Conservation (phyloP, 371 early-diverging fungal species). For the Mucor indicus region DNA sequence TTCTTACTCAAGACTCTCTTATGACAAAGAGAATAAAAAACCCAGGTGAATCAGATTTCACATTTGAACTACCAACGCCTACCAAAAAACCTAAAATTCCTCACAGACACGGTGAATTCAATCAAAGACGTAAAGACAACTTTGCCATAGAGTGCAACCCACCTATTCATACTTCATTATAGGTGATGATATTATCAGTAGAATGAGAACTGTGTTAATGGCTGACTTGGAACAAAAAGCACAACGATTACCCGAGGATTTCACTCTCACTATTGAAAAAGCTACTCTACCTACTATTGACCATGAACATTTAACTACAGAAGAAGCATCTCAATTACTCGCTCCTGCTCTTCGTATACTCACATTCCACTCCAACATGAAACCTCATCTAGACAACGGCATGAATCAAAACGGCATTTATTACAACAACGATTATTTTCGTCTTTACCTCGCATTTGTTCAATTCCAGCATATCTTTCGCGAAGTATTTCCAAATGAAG, state of each 20-base stretch:
- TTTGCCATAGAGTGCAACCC: not conserved
- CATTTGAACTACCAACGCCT: slow-evolving; percentile 25
- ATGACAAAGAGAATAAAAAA: too few relatives aligned
- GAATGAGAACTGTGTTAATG: slow-evolving; percentile 36
- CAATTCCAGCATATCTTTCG: slow-evolving; percentile 40
- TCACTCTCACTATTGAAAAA: slow-evolving; percentile 33
- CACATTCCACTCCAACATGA: slow-evolving; percentile 38
- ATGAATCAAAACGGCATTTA: slow-evolving; percentile 55
- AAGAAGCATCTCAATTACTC: slow-evolving; percentile 25
- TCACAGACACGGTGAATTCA: slow-evolving; percentile 49
- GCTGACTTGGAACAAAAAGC: slow-evolving; percentile 44
- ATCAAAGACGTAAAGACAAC: slow-evolving; percentile 35
- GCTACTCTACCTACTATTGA: slow-evolving; percentile 7
- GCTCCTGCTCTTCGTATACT: slow-evolving; percentile 32
- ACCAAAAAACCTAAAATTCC: slow-evolving; percentile 46
- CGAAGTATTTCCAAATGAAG: slow-evolving; percentile 33
- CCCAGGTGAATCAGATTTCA: too few relatives aligned
- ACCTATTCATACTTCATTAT: not conserved
- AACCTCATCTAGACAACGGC: slow-evolving; percentile 47
- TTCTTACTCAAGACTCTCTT: too few relatives aligned
- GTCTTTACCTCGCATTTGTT: slow-evolving; percentile 43
- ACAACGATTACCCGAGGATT: slow-evolving; percentile 21
- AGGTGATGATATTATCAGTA: slow-evolving; percentile 47
- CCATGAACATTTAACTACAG: slow-evolving; percentile 16
- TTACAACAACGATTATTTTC: slow-evolving; percentile 46